Conservation (phyloP, 805 yeast species). For the Starmerella scarabaei region DNA sequence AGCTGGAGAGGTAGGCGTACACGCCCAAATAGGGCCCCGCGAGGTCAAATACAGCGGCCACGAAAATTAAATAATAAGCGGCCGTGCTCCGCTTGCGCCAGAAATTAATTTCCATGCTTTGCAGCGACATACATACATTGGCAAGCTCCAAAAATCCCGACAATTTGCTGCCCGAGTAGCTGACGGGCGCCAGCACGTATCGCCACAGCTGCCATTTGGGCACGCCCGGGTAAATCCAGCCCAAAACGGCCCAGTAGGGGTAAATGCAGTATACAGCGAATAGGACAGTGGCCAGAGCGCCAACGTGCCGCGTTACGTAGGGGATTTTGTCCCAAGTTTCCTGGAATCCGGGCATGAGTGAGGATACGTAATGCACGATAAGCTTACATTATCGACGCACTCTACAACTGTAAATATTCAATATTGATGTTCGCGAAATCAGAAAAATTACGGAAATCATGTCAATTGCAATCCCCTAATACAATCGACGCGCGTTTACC, state of each 20-base stretch:
- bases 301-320: slow-evolving; percentile 12
- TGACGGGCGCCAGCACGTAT: slow-evolving; percentile 11
- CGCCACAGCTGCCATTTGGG: slow-evolving; percentile 16
- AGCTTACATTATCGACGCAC: not conserved
- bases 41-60: slow-evolving; percentile 17
- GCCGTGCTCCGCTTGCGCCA: slow-evolving; percentile 5
- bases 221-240: slow-evolving; percentile 12
- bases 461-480: too few relatives aligned
- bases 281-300: slow-evolving; percentile 3
- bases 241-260: slow-evolving; percentile 8
- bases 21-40: slow-evolving; percentile 15
- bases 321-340: slow-evolving; percentile 18
- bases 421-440: not conserved
- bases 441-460: not conserved
- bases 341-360: slow-evolving; percentile 6
- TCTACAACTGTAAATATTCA: not conserved
- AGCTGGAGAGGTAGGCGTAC: slow-evolving; percentile 22
- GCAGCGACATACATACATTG: slow-evolving; percentile 6
- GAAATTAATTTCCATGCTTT: slow-evolving; percentile 9
- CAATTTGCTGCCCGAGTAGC: slow-evolving; percentile 4
- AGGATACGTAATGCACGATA: not conserved
- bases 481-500: too few relatives aligned
- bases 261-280: slow-evolving; percentile 2
- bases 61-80: slow-evolving; percentile 19
- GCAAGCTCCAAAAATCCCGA: slow-evolving; percentile 9